phyloP scores from a whole-genome alignment of 352 stramenopile species.

The Phytophthora aleatoria region DNA sequence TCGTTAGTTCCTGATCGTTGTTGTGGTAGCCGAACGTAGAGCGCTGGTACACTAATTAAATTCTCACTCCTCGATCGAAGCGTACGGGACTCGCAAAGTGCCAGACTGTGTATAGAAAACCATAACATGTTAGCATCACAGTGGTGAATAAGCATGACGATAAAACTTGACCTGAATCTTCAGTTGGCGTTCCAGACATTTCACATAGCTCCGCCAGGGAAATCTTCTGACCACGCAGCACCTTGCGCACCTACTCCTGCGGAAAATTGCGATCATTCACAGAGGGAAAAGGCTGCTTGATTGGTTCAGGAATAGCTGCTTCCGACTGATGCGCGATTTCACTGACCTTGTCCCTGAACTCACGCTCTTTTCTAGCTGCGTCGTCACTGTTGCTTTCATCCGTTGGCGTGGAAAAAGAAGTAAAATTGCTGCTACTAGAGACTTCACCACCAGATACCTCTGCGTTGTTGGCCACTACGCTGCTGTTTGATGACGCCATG shows the following conservation, averaged over 20 bases:
- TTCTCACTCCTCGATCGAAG: background rate
- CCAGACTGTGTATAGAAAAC: background rate
- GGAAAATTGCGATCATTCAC: background rate
- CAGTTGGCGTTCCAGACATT: background rate
- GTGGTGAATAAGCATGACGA: background rate
- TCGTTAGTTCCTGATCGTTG: no score
- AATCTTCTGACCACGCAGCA: constrained; percentile 5
- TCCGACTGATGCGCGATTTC: background rate
- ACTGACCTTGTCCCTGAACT: background rate
- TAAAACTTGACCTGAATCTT: background rate
- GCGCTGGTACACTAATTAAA: background rate
- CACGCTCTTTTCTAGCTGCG: background rate
- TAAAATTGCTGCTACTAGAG: no score
- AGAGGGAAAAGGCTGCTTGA: background rate
- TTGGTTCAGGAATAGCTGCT: background rate
- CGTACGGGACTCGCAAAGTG: background rate
- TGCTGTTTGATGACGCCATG: background rate
- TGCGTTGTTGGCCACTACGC: no score
- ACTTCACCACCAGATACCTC: no score
- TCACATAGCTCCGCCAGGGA: background rate
- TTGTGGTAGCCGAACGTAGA: constrained; percentile 46
- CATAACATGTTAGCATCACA: background rate
- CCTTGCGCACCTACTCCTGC: constrained; percentile 1
- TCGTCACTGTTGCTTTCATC: background rate
- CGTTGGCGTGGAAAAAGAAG: no score